Percentiles rank a stretch among this genome's conserved stretches.
phyloP scores from a whole-genome alignment of 202 grass and related monocot genomes.

The Elaeis oleifera region DNA sequence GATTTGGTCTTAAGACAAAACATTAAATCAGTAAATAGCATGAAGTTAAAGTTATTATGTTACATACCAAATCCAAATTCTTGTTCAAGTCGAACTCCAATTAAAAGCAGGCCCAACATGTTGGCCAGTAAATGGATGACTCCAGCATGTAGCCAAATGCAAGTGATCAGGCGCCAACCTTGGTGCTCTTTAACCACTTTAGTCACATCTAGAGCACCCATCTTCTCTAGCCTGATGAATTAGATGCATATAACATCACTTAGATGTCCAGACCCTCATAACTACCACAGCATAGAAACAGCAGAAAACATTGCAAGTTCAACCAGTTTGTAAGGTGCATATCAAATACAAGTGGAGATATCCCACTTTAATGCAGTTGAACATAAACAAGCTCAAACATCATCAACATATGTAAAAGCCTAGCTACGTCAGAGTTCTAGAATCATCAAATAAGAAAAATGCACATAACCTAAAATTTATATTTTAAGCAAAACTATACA shows the following conservation, averaged over 20 bases:
- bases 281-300: no score
- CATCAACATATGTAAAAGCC: no score
- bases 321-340: no score
- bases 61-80: slow-evolving; percentile 23
- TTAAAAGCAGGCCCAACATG: slow-evolving; percentile 8
- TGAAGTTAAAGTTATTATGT: not conserved
- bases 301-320: no score
- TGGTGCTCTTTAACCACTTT: slow-evolving; percentile 54
- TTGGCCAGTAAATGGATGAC: slow-evolving; percentile 17
- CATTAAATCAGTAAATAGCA: not conserved
- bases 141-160: slow-evolving; percentile 19
- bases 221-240: slow-evolving; percentile 60
- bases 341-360: no score
- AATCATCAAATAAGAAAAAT: no score
- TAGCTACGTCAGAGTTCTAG: no score
- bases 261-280: no score
- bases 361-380: no score
- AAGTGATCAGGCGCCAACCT: slow-evolving; percentile 62
- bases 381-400: no score
- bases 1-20: not conserved
- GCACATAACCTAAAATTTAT: no score
- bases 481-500: no score
- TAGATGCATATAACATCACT: not conserved
- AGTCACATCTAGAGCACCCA: slow-evolving; percentile 63
- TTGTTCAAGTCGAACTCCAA: slow-evolving; percentile 7